These are phyloP conservation scores for Alternaria hordeiaustralica DNA, from an alignment of 2,329 filamentous ascomycete genomes.

Conservation along the genomic window DNA sequence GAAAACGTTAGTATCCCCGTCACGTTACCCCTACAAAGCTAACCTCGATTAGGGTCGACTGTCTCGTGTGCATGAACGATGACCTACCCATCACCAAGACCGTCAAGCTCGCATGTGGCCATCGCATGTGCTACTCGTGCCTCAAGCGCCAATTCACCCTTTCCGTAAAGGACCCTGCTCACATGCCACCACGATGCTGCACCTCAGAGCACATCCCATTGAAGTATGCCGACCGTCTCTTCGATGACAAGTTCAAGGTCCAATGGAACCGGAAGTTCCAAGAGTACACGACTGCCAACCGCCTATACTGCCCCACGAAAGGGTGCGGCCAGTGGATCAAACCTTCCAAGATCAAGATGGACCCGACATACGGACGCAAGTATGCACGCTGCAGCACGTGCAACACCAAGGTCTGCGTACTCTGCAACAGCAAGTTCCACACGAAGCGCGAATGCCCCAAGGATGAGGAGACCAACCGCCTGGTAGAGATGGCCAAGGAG, in stretches of 20 bases:
- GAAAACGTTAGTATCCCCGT: slow-evolving; percentile 21
- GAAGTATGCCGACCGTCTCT: slow-evolving; percentile 76
- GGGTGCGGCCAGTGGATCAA: slow-evolving; percentile 82
- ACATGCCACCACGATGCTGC: slow-evolving; percentile 88
- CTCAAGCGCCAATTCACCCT: slow-evolving; percentile 76
- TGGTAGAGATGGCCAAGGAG: slow-evolving; percentile 70
- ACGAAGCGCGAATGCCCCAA: slow-evolving; percentile 69
- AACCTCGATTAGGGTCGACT: slow-evolving; percentile 64
- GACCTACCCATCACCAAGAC: slow-evolving; percentile 69
- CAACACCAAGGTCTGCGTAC: slow-evolving; percentile 74
- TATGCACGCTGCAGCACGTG: slow-evolving; percentile 75
- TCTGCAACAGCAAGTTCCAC: slow-evolving; percentile 79
- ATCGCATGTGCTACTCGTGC: slow-evolving; percentile 81
- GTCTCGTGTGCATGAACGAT: slow-evolving; percentile 73
- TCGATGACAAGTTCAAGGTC: slow-evolving; percentile 76
- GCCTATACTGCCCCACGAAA: slow-evolving; percentile 76
- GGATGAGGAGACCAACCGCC: slow-evolving; percentile 68
- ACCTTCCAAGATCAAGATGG: slow-evolving; percentile 69
- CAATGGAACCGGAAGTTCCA: slow-evolving; percentile 81
- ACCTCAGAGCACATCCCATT: slow-evolving; percentile 74
- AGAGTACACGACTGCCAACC: slow-evolving; percentile 75
- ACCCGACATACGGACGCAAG: slow-evolving; percentile 60
- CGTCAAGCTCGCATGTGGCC: slow-evolving; percentile 76
- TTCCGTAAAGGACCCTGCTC: slow-evolving; percentile 76
- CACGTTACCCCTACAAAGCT: slow-evolving; percentile 15